Base-by-base conservation (phyloP, 257 asterid genomes). In the Mitragyna speciosa region DNA sequence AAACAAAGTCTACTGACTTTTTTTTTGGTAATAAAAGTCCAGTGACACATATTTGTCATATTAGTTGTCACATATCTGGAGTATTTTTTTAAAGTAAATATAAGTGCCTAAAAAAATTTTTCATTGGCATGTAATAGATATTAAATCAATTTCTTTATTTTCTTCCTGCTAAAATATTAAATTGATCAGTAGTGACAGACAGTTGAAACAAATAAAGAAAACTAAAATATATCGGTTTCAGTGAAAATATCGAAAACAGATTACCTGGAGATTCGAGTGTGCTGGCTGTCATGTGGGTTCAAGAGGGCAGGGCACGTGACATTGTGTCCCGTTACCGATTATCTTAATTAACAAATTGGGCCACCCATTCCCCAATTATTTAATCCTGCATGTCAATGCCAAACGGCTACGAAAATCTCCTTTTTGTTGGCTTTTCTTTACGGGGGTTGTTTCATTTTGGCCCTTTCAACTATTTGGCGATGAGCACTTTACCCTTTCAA, bases 211-310 rank as follows among this genome's bases (percentile, higher is more conserved):
- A 28, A 64, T 16, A 64, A 64, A 12, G 30, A 2, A 28, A 66
- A 31, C 5, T 66, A n/a, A 63, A 63, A 63, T 61, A 61, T 64
- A 16, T 63, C 68, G 28, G 22, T 9, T n/a, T 63, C 68, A 10
- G 68, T 17, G 72, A 9, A 68, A 68, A 43, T 68, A 75, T 75
- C 54, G 54, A 9, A 9, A 54, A 33, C 70, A 36, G 77, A 56
- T 75, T 52, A 73, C 77, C 41, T 36, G 39, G 78, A 75, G 69
- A 75, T 56, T 58, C 78, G 69, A 20, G 78, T 56, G 39, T 20
- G 36, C 69, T 75, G 78, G 69, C 78, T 6, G 1, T 54, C 77
- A 33, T 67, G 77, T 73, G 71, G 33, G 12, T 24, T 67, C 6
- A 19, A 24, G 19, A 2, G 72, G 48, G 3, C 19, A 20, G 19